Percentiles rank a stretch among this genome's conserved stretches.
These are phyloP conservation scores for Mesembryanthemum crystallinum DNA, from an alignment of 148 eudicot species.

Conservation along the genomic window DNA sequence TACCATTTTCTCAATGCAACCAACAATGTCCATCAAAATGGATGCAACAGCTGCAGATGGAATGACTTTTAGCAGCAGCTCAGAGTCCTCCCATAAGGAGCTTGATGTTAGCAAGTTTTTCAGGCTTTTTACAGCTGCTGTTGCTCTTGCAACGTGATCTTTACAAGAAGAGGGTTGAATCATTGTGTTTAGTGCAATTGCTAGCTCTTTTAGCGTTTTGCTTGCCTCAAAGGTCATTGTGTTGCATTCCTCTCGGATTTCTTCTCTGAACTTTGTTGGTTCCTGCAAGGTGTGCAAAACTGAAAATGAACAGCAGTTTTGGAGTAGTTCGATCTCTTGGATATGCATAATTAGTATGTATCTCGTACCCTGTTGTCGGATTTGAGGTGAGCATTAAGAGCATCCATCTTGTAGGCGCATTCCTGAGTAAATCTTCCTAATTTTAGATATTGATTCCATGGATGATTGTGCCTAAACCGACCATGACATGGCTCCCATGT, in stretches of 20 bases:
- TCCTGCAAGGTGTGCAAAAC: too few relatives aligned
- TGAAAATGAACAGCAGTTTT: too few relatives aligned
- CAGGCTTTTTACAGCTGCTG: constrained; percentile 34
- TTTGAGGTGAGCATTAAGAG: constrained; percentile 30
- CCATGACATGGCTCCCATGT: constrained; percentile 60
- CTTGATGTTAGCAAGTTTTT: constrained; percentile 35
- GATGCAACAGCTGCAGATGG: constrained; percentile 47
- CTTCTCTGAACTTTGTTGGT: constrained; percentile 26
- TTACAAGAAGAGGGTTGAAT: constrained; percentile 31
- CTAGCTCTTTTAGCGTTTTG: constrained; percentile 48
- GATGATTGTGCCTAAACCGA: constrained; percentile 39
- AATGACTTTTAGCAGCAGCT: constrained; percentile 31
- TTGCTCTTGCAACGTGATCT: constrained; percentile 39
- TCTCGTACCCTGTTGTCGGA: constrained; percentile 32
- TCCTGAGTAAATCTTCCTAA: constrained; percentile 32
- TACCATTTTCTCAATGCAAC: constrained; percentile 36
- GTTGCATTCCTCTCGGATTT: constrained; percentile 33
- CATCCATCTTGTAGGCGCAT: constrained; percentile 48
- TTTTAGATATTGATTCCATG: constrained; percentile 50
- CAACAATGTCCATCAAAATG: constrained; percentile 40
- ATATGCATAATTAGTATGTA: too few relatives aligned
- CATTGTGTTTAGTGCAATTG: constrained; percentile 38
- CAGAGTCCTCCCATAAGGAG: constrained; percentile 22
- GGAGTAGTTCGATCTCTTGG: too few relatives aligned
- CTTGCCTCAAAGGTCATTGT: constrained; percentile 49